Base-by-base conservation (phyloP, 345 rosid species). In the Limnanthes douglasii region DNA sequence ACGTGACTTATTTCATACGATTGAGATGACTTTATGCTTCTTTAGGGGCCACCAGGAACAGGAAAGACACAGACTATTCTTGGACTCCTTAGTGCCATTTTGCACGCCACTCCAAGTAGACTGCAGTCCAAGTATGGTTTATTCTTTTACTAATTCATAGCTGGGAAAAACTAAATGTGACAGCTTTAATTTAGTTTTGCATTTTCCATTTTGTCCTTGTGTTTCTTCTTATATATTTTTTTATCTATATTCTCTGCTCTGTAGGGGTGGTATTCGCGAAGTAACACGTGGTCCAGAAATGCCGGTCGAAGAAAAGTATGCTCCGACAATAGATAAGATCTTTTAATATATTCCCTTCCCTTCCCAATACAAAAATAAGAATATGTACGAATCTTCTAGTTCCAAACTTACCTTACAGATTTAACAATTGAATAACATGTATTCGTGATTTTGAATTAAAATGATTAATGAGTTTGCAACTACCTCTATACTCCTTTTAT, bases 21-120 rank as follows among this genome's bases (percentile, higher is more conserved):
- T n/a, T n/a, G n/a, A n/a, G n/a, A 36, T 43, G 37, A 31, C 5
- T 43, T 18, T 15, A 21, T 43, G 19, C 16, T 59, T 52, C 39
- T 62, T 28, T 54, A 88, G 98, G 98, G 98, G 6, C 98, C 98
- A 21, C 98, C 98, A 39, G 98, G 98, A 54, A 90, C 95, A 5
- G 98, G 98, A 45, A 90, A 90, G 60, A 90, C 95, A 33, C 94
- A 90, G 69, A 84, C 98, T 20, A 84, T 90, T 59, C 86, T 90
- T 51, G 81, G 92, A 11, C 73, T 90, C 44, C 75, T 90, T 20
- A 82, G 98, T 68, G 95, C 94, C 21, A 66, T 90, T 61, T 65
- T 90, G 80, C 98, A 90, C 66, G 94, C 98, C 22, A 70, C 82
- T 52, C 98, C 98, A 28, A 72, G 72, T 31, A 68, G 86, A 56